Evolutionary conservation across 805 yeast species (phyloP).

Genomic region (Maudiozyma pseudohumilis): DNA sequence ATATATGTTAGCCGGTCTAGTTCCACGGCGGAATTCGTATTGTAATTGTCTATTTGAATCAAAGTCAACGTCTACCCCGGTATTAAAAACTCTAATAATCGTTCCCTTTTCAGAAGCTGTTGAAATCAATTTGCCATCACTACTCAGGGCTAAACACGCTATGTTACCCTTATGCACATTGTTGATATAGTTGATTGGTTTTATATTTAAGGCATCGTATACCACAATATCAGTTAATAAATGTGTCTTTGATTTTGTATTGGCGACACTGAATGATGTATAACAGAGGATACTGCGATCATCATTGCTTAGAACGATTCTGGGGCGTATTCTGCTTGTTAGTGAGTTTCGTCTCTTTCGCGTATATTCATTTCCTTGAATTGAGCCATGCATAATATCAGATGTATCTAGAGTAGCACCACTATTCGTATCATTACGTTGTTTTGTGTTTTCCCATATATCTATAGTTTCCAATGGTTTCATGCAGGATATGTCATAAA

Average conservation of each 20-base stretch:
- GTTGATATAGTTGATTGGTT: conserved; percentile 49
- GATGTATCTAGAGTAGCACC: neutral
- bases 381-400: neutral
- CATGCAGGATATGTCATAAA: conserved; percentile 88
- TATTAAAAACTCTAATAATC: conserved; percentile 49
- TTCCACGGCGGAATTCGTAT: conserved; percentile 61
- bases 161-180: conserved; percentile 27
- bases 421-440: neutral
- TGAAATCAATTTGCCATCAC: conserved; percentile 50
- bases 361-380: conserved; percentile 3
- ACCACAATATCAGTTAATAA: conserved; percentile 43
- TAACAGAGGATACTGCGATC: conserved; percentile 27
- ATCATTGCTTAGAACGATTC: conserved; percentile 23
- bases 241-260: conserved; percentile 38
- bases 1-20: conserved; percentile 62
- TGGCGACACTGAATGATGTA: conserved; percentile 18
- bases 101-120: conserved; percentile 68
- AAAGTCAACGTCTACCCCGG: conserved; percentile 38
- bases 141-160: conserved; percentile 35
- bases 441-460: conserved; percentile 17
- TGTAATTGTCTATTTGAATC: conserved; percentile 14
- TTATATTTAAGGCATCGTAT: conserved; percentile 64
- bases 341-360: conserved; percentile 10
- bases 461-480: conserved; percentile 66
- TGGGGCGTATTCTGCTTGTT: conserved; percentile 11